Conservation (phyloP, 176 grass and related monocot genomes). For the Aegilops longissima region DNA sequence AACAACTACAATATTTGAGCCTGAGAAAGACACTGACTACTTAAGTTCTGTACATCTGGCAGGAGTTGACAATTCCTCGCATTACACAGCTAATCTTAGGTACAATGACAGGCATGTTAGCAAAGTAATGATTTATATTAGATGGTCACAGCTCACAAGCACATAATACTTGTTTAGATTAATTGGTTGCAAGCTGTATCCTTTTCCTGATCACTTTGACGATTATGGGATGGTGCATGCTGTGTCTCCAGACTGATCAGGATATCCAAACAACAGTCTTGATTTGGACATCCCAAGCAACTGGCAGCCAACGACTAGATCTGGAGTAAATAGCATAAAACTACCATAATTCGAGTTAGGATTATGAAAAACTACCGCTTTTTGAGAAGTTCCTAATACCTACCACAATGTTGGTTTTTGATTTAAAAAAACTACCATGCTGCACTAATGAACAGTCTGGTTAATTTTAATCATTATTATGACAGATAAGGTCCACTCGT, state of each 20-base stretch:
- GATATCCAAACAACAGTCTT: conserved; percentile 38
- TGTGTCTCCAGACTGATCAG: conserved; percentile 22
- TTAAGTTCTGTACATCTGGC: background rate
- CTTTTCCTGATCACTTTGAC: conserved; percentile 6
- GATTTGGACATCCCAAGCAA: conserved; percentile 33
- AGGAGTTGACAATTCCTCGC: background rate
- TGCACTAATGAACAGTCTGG: too few species aligned
- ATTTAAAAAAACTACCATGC: too few species aligned
- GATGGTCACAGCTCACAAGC: conserved; percentile 6
- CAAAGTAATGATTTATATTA: conserved; percentile 2
- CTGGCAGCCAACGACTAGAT: conserved; percentile 27
- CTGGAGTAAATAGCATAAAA: too few species aligned
- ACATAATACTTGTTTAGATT: conserved; percentile 6
- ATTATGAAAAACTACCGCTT: too few species aligned
- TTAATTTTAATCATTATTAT: too few species aligned
- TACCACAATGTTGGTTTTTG: too few species aligned
- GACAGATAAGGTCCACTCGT: too few species aligned
- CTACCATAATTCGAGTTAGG: too few species aligned
- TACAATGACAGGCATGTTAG: background rate
- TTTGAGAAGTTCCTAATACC: too few species aligned
- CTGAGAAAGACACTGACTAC: background rate
- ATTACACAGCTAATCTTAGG: background rate
- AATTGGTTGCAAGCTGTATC: conserved; percentile 19
- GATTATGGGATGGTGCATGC: conserved; percentile 4
- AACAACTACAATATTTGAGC: background rate